phyloP scores from a whole-genome alignment of 208 protist species.

The Acanthamoeba polyphaga region DNA sequence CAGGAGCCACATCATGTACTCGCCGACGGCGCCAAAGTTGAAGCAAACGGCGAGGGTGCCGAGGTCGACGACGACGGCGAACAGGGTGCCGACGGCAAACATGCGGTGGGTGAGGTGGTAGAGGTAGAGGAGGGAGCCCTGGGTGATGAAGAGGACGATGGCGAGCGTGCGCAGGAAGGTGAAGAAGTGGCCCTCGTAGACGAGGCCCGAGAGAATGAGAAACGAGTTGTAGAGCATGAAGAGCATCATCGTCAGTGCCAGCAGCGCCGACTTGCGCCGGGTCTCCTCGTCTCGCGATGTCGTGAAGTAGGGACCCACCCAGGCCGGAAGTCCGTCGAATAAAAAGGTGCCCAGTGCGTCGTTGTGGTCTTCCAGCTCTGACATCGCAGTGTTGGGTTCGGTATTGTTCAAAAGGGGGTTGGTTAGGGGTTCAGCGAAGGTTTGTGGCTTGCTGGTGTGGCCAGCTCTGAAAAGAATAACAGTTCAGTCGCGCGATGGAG shows the following conservation, averaged over 20 bases:
- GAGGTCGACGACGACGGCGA: not conserved
- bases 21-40: conserved; percentile 23
- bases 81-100: conserved; percentile 3
- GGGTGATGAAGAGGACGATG: not conserved
- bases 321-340: conserved; percentile 32
- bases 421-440: no score
- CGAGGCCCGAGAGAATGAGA: conserved; percentile 5
- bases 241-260: conserved; percentile 4
- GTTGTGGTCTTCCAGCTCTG: conserved; percentile 4
- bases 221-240: conserved; percentile 14
- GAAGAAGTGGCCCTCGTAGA: conserved; percentile 60
- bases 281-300: not conserved
- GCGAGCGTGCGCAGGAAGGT: not conserved
- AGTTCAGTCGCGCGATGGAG: no score
- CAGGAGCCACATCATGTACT: conserved; percentile 60
- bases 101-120: conserved; percentile 1
- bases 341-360: not conserved
- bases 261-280: not conserved
- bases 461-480: no score
- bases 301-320: conserved; percentile 43
- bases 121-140: conserved; percentile 20
- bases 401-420: not conserved
- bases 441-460: no score
- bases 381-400: not conserved
- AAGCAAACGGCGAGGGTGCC: conserved; percentile 46